Conservation (phyloP, 2,329 filamentous ascomycete species). For the Bimuria novae-zelandiae region DNA sequence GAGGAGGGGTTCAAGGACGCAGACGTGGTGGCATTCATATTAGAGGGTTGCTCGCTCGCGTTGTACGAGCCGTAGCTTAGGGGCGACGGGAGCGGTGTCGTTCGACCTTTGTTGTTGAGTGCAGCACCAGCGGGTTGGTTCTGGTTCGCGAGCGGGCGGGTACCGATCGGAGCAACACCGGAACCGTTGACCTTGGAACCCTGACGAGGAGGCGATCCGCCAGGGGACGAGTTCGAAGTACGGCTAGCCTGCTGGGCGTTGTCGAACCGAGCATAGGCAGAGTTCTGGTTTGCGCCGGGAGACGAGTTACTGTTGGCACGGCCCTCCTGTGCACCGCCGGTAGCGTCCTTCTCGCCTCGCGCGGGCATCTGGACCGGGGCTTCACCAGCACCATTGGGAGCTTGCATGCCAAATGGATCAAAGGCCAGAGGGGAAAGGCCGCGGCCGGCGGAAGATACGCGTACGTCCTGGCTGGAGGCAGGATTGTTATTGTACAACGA, state of each 20-base stretch:
- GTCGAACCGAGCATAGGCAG: conserved; percentile 54
- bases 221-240: conserved; percentile 85
- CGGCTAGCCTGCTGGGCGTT: conserved; percentile 69
- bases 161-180: conserved; percentile 90
- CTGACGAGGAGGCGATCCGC: conserved; percentile 75
- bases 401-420: conserved; percentile 67
- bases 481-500: conserved; percentile 70
- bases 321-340: conserved; percentile 60
- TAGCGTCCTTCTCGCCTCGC: conserved; percentile 50
- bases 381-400: conserved; percentile 56
- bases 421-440: conserved; percentile 81
- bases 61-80: conserved; percentile 69
- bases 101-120: conserved; percentile 82
- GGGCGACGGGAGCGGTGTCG: conserved; percentile 89
- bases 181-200: conserved; percentile 64
- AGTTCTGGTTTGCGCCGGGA: conserved; percentile 69
- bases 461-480: conserved; percentile 68
- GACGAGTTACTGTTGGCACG: conserved; percentile 86
- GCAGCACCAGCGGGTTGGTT: conserved; percentile 62
- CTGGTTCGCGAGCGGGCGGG: conserved; percentile 72
- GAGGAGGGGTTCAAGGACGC: conserved; percentile 62
- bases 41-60: conserved; percentile 57
- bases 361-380: conserved; percentile 58
- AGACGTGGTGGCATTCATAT: conserved; percentile 54
- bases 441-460: conserved; percentile 64